Percentiles rank a stretch among this genome's conserved stretches.
phyloP scores from a whole-genome alignment of 306 rosid genomes.

The Cotoneaster glaucophyllus region DNA sequence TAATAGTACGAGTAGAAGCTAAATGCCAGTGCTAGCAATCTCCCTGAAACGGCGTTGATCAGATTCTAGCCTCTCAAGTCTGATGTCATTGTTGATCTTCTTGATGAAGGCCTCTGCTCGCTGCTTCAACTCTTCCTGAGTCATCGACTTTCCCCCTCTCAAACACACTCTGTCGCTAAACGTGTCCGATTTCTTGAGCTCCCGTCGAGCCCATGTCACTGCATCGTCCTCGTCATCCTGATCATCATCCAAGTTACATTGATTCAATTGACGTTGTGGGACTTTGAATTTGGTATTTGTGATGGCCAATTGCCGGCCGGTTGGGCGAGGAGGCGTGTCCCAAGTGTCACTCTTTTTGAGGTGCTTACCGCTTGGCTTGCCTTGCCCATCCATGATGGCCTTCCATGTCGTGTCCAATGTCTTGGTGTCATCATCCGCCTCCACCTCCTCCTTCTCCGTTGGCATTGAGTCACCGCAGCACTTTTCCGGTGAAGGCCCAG shows the following conservation, averaged over 20 bases:
- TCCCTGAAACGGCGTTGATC: constrained; percentile 53
- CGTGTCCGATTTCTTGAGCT: constrained; percentile 60
- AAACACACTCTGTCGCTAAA: constrained; percentile 51
- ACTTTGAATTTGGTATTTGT: background rate
- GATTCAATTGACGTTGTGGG: background rate
- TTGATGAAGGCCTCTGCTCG: constrained; percentile 64
- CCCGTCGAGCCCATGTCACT: constrained; percentile 52
- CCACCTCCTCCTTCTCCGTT: background rate
- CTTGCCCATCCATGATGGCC: constrained; percentile 43
- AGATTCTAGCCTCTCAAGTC: constrained; percentile 76
- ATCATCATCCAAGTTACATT: background rate
- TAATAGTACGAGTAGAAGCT: background rate
- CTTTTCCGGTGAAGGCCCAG: constrained; percentile 23
- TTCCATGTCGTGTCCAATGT: constrained; percentile 54
- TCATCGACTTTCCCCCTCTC: constrained; percentile 64
- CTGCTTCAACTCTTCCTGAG: constrained; percentile 54
- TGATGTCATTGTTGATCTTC: constrained; percentile 48
- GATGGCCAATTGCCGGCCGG: background rate
- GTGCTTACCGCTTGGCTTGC: constrained; percentile 14
- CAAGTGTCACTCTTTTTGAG: constrained; percentile 48
- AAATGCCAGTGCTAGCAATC: constrained; percentile 35
- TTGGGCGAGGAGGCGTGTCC: constrained; percentile 25
- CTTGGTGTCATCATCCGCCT: constrained; percentile 17
- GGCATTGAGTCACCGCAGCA: constrained; percentile 12
- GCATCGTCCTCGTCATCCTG: constrained; percentile 34